Conservation (phyloP, 176 grass and related monocot species). For the Chrysopogon serrulatus region DNA sequence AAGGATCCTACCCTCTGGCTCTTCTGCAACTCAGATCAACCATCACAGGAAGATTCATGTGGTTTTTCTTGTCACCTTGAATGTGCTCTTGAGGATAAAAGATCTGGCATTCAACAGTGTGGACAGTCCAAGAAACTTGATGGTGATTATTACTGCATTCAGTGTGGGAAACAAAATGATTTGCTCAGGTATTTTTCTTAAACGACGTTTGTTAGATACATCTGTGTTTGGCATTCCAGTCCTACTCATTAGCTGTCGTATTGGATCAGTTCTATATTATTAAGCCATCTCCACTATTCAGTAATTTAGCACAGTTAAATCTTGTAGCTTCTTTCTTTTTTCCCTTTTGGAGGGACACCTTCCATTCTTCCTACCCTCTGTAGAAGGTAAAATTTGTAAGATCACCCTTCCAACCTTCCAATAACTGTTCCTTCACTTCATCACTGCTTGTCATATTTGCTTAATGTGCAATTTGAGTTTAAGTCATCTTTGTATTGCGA, state of each 20-base stretch:
- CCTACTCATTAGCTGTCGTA: neutral
- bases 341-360: neutral
- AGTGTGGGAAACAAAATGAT: constrained; percentile 54
- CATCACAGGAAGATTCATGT: constrained; percentile 38
- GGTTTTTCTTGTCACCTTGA: constrained; percentile 54
- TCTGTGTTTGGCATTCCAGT: neutral
- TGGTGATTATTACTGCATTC: constrained; percentile 43
- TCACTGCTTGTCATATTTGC: neutral
- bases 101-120: constrained; percentile 40
- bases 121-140: constrained; percentile 48
- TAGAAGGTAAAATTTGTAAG: neutral
- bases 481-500: neutral
- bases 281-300: neutral
- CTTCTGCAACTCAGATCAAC: constrained; percentile 41
- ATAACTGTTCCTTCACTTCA: neutral
- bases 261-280: neutral
- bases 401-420: neutral
- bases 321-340: too few species aligned
- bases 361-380: neutral
- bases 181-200: constrained; percentile 52
- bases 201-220: neutral
- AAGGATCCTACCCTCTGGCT: constrained; percentile 69
- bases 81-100: constrained; percentile 48
- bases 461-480: neutral
- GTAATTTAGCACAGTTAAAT: neutral